Evolutionary conservation across 345 rosid genomes (phyloP).

Genomic region (Zanthoxylum bungeanum): DNA sequence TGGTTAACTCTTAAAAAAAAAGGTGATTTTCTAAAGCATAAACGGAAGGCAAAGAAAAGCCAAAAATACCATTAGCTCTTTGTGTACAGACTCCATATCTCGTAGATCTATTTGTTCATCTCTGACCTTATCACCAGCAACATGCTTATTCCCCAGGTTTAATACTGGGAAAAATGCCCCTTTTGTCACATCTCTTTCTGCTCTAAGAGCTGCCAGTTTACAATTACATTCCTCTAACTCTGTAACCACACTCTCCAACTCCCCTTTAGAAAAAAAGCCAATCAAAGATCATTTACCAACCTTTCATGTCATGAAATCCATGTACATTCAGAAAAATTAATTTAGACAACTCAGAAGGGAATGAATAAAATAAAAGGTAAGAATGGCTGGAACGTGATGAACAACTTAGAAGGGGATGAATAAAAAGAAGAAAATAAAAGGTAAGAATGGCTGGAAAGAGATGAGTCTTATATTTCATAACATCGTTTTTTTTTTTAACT

Average conservation of each 20-base stretch:
- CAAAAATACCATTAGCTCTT: constrained; percentile 58
- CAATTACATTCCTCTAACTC: constrained; percentile 68
- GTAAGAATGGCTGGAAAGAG: background rate
- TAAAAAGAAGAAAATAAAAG: background rate
- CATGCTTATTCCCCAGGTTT: constrained; percentile 60
- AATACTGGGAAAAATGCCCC: constrained; percentile 75
- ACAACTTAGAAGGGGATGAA: background rate
- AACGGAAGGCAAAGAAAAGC: constrained; percentile 14
- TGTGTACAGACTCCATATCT: constrained; percentile 71
- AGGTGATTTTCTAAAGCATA: constrained; percentile 14
- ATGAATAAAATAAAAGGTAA: background rate
- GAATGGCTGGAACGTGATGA: background rate
- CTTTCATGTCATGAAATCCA: constrained; percentile 2
- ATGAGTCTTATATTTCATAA: background rate
- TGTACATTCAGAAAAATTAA: background rate
- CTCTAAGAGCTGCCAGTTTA: constrained; percentile 66
- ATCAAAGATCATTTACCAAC: constrained; percentile 18
- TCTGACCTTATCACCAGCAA: constrained; percentile 51
- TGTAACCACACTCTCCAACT: constrained; percentile 53
- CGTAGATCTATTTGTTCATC: constrained; percentile 72
- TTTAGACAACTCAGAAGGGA: background rate
- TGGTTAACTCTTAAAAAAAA: constrained; percentile 10
- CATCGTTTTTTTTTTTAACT: background rate
- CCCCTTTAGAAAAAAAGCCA: constrained; percentile 51
- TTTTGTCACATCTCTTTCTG: constrained; percentile 77